Base-by-base conservation (phyloP, 805 yeast genomes). In the Pichia nakasei region DNA sequence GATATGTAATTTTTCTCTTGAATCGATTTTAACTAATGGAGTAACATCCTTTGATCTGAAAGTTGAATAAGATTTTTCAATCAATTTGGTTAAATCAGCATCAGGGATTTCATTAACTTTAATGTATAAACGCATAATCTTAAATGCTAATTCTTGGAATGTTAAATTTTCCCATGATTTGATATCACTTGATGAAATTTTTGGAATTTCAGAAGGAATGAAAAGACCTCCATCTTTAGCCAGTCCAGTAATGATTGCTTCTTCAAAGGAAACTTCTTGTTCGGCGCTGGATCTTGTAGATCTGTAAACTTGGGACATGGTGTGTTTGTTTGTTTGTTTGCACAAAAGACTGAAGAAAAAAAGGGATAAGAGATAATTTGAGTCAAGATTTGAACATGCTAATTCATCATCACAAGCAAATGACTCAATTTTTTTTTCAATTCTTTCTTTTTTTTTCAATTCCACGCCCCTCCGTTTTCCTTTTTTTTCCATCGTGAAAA, bases 221-320 rank as follows among this genome's bases (percentile, higher is more conserved):
- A 86, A 93, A 35, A 93, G 75, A 35, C 99, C 99, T 52, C 98
- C 98, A 61, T 94, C 99, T 39, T 85, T 79, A 43, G 97, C 97
- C 57, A 93, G 73, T 42, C 99, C 99, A 45, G 84, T 83, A 64
- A 85, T 80, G 46, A 85, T 83, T 19, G 83, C 91, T 42, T 80
- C 88, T 63, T 85, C 95, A 52, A 85, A 85, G 5, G 87, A 73
- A 41, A 75, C 70, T 8, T 72, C 59, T 54, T 76, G 76, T 17
- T 65, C 60, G 3, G 58, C 59, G 18, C 74, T 48, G 4, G 85
- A 75, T 63, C 94, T 81, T n/a, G 94, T 82, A 18, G 94, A 85
- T 68, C 91, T 80, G 62, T 85, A 85, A 34, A 69, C 66, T 70
- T 77, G 78, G 9, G 84, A 76, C 56, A 59, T 42, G n/a, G n/a